phyloP scores from a whole-genome alignment of 2,329 filamentous ascomycete species.

The Beauveria rudraprayagi region DNA sequence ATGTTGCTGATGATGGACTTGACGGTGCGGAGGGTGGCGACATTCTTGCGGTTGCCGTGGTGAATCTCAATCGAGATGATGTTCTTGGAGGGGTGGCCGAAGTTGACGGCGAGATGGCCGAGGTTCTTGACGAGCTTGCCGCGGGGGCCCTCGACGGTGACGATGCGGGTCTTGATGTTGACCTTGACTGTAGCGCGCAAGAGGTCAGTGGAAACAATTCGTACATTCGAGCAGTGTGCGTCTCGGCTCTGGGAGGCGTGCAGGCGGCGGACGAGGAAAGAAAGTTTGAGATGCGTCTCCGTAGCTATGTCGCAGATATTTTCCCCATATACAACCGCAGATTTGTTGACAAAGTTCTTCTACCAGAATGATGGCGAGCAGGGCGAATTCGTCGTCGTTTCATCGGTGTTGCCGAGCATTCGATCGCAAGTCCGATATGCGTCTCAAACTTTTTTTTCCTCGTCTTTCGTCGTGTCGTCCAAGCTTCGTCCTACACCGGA shows the following conservation, averaged over 20 bases:
- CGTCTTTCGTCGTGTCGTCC: not conserved
- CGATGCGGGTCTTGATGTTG: conserved; percentile 89
- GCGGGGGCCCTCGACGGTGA: conserved; percentile 95
- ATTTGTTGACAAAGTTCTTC: not conserved
- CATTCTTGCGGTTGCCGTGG: conserved; percentile 96
- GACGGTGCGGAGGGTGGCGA: conserved; percentile 96
- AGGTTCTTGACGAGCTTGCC: conserved; percentile 97
- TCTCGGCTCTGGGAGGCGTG: not conserved
- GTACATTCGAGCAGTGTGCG: not conserved
- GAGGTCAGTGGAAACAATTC: conserved; percentile 22
- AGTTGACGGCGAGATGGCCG: conserved; percentile 92
- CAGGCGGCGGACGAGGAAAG: not conserved
- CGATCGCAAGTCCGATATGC: not conserved
- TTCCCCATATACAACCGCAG: not conserved
- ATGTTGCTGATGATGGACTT: conserved; percentile 98
- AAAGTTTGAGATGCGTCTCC: not conserved
- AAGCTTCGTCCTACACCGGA: not conserved
- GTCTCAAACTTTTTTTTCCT: not conserved
- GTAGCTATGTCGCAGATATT: not conserved
- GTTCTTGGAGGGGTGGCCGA: conserved; percentile 78
- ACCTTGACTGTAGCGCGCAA: conserved; percentile 69
- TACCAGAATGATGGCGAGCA: not conserved
- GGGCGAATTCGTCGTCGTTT: not conserved
- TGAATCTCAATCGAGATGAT: conserved; percentile 95
- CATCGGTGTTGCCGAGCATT: not conserved